Evolutionary conservation across 2,329 filamentous ascomycete species (phyloP), one percentile per base, ranked within the genome.

Genomic region (Alternaria arborescens): DNA sequence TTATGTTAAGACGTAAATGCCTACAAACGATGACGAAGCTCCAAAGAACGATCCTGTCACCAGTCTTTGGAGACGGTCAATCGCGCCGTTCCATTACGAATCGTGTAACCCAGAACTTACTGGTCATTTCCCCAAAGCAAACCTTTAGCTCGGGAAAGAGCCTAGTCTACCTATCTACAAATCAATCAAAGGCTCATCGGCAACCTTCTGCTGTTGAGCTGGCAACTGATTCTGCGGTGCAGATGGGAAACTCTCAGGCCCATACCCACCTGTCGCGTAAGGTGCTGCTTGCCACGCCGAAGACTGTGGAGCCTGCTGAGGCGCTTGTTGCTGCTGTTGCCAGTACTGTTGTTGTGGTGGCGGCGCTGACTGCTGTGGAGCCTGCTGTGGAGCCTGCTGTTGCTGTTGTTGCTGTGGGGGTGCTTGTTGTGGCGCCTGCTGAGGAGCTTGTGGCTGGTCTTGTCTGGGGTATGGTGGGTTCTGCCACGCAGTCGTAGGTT

Each of bases 111-210:
- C 38, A 22, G n/a, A 14, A 22, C 10, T 22, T 12, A 7, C 18
- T 41, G 18, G 6, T 12, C 5, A 41, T 41, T 5, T 41, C 4
- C 4, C 3, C 10, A 14, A 7, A 14, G n/a, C 5, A 32, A 47
- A 18, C n/a, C 28, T 10, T 28, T 12, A 8, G 11, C 2, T 3
- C 44, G n/a, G 1, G 30, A 8, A 5, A 14, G 2, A 14, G 28
- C 18, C 7, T 12, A 36, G 2, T 16, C 2, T 11, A 7, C 8
- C n/a, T 18, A 28, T 42, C 58, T 78, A 94, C 63, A 94, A 83
- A 77, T 95, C 92, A 78, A 95, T 95, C 71, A 95, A 79, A 60
- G 88, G 90, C 78, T 94, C 92, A 78, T 94, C 91, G 47, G 90
- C 84, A 1, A 82, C 84, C 67, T 84, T 81, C 18, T 81, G 78